Conservation (phyloP, 306 rosid genomes). For the Begonia fuchsioides region DNA sequence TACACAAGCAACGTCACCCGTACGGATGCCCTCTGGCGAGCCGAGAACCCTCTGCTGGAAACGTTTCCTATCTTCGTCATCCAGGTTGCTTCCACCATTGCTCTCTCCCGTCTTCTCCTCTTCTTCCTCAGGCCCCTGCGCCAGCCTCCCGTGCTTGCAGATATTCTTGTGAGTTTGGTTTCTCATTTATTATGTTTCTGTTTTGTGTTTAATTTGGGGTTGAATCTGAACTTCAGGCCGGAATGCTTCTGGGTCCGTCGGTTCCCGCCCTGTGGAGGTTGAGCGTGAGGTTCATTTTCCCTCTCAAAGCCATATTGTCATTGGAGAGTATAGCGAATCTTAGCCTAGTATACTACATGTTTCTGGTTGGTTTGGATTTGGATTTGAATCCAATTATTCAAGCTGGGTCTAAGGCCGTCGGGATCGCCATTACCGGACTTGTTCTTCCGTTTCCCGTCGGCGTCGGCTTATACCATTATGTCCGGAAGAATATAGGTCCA, state of each 20-base stretch:
- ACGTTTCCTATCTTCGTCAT: neutral
- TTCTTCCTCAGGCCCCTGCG: constrained; percentile 64
- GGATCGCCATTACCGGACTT: constrained; percentile 47
- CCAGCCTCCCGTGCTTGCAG: constrained; percentile 76
- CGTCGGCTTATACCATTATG: constrained; percentile 6
- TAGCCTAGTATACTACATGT: constrained; percentile 54
- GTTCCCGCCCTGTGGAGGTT: no score
- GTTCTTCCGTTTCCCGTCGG: constrained; percentile 37
- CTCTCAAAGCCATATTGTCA: constrained; percentile 44
- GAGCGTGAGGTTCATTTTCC: constrained; percentile 17
- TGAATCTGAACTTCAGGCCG: no score
- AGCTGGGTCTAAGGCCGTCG: constrained; percentile 27
- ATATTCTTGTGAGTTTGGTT: constrained; percentile 34
- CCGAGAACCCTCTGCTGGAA: neutral
- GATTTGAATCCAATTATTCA: constrained; percentile 34
- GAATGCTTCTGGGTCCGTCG: no score
- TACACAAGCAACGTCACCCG: no score
- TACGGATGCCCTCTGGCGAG: neutral
- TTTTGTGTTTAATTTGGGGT: constrained; percentile 7
- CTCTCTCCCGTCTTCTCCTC: no score
- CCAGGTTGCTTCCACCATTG: neutral
- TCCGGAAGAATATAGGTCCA: constrained; percentile 1
- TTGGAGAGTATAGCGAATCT: constrained; percentile 63
- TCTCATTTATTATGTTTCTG: neutral
- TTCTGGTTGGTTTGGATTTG: constrained; percentile 63